Evolutionary conservation across 2,329 filamentous ascomycete genomes (phyloP).

Genomic region (Chaetomium strumarium): DNA sequence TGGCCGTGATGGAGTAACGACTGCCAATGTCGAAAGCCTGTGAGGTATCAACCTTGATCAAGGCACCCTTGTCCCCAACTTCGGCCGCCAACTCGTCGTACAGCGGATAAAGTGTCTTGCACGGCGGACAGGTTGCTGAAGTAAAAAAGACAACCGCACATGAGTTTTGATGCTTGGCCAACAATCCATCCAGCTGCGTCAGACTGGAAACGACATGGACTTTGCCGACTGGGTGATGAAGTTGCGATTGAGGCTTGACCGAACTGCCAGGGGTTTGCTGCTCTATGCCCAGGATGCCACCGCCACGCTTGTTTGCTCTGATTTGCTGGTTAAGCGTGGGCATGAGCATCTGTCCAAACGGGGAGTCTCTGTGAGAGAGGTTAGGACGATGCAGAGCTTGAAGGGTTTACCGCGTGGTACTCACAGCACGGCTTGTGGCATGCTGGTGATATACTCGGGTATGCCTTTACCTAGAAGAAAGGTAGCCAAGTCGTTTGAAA

Average conservation of each 20-base stretch:
- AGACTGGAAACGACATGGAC: slow-evolving; percentile 59
- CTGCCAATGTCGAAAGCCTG: slow-evolving; percentile 57
- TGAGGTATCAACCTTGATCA: slow-evolving; percentile 80
- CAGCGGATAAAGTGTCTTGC: slow-evolving; percentile 73
- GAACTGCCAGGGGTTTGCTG: slow-evolving; percentile 26
- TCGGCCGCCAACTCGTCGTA: slow-evolving; percentile 77
- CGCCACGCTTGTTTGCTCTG: slow-evolving; percentile 42
- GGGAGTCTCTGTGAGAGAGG: slow-evolving; percentile 18
- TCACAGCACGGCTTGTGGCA: slow-evolving; percentile 78
- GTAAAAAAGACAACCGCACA: slow-evolving; percentile 90
- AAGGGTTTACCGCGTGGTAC: slow-evolving; percentile 42
- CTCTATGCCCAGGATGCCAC: slow-evolving; percentile 49
- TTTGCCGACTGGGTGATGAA: slow-evolving; percentile 32
- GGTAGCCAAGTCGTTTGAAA: slow-evolving; percentile 84
- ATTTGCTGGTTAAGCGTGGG: slow-evolving; percentile 57
- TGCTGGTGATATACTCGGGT: slow-evolving; percentile 75
- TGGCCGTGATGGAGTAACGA: slow-evolving; percentile 64
- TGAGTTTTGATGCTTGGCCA: slow-evolving; percentile 55
- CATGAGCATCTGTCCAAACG: slow-evolving; percentile 69
- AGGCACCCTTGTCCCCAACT: slow-evolving; percentile 57
- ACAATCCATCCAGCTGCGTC: slow-evolving; percentile 53
- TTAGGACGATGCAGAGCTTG: background rate
- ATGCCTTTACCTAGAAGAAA: slow-evolving; percentile 87
- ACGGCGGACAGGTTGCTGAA: slow-evolving; percentile 77
- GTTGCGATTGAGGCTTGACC: slow-evolving; percentile 27